Evolutionary conservation across 2,329 filamentous ascomycete species (phyloP), one percentile per base, ranked within the genome.

Genomic region (Ophiosphaerella herpotricha): DNA sequence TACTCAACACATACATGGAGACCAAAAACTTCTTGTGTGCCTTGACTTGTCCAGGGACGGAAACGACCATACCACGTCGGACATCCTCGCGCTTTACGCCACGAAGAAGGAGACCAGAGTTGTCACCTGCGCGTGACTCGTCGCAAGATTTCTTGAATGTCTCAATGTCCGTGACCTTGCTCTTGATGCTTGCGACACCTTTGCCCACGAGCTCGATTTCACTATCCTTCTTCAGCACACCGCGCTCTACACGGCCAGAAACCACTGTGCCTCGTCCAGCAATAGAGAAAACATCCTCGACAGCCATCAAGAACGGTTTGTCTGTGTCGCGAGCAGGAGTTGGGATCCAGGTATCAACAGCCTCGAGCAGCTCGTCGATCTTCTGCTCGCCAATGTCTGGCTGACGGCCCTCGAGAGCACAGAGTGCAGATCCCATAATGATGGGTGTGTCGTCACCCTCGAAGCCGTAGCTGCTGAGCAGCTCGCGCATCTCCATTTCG

Each of bases 131-230:
- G 68, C 90, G 86, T 52, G 93, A 96, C 79, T 96, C 91, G 51
- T 97, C 92, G 78, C 94, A 97, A 42, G 91, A 95, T 85, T 99
- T 99, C 85, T 97, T 97, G 85, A 99, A 99, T 61, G 93, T 99
- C 83, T 99, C 94, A 65, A 99, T 97, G 73, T 99, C 95, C 71
- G 94, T 99, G 61, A 99, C 93, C 84, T 97, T 97, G 77, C 94
- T 97, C 86, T 95, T 97, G 82, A 97, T 90, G 62, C 90, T 79
- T 39, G 86, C 83, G 49, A 79, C 77, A 63, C 87, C 86, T 82
- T 94, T 96, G 74, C 94, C 94, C 55, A 99, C 84, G 59, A 99
- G 85, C 82, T 99, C 94, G 62, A 99, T 86, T 73, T 99, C 94
- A 58, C 87, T 83, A 75, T 99, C 94, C 78, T 86, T 90, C 89